Conservation (phyloP, 108 stramenopile genomes). For the Nitzschia inconspicua region DNA sequence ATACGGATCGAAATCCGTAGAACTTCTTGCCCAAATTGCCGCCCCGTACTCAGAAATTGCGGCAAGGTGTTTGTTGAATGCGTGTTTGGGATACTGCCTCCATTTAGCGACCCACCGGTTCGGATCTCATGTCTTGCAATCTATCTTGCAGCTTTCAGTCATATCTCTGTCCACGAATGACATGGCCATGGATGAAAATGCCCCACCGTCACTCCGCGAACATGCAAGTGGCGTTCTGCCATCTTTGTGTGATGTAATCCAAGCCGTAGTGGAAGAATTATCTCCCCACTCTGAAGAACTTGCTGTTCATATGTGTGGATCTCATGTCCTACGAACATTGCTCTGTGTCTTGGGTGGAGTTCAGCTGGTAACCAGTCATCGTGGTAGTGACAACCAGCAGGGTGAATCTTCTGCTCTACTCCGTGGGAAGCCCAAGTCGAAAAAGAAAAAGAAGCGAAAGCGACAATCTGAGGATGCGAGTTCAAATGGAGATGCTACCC, state of each 20-base stretch:
- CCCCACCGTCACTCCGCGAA: slow-evolving; percentile 30
- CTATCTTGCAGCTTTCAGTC: slow-evolving; percentile 53
- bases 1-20: slow-evolving; percentile 56
- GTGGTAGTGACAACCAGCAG: slow-evolving; percentile 15
- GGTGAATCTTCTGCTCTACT: slow-evolving; percentile 38
- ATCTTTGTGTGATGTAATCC: slow-evolving; percentile 42
- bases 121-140: slow-evolving; percentile 83
- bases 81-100: slow-evolving; percentile 57
- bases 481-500: neutral
- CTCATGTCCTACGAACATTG: slow-evolving; percentile 75
- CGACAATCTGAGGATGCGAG: slow-evolving; percentile 2
- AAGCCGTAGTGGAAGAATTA: slow-evolving; percentile 55
- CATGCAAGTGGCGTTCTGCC: slow-evolving; percentile 25
- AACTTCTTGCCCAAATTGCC: slow-evolving; percentile 60
- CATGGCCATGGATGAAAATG: slow-evolving; percentile 46
- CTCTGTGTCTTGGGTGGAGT: slow-evolving; percentile 73
- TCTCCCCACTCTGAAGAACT: slow-evolving; percentile 49
- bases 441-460: slow-evolving; percentile 64
- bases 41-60: slow-evolving; percentile 61
- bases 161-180: slow-evolving; percentile 25
- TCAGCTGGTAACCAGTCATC: slow-evolving; percentile 33
- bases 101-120: slow-evolving; percentile 81
- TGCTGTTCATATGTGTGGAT: slow-evolving; percentile 80
- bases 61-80: slow-evolving; percentile 49
- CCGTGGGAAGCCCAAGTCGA: slow-evolving; percentile 56